A percentile compares a stretch with the other conserved stretches of the same genome.
These are phyloP conservation scores for Alternaria rosae DNA, from an alignment of 2,329 filamentous ascomycete genomes.

Conservation along the genomic window DNA sequence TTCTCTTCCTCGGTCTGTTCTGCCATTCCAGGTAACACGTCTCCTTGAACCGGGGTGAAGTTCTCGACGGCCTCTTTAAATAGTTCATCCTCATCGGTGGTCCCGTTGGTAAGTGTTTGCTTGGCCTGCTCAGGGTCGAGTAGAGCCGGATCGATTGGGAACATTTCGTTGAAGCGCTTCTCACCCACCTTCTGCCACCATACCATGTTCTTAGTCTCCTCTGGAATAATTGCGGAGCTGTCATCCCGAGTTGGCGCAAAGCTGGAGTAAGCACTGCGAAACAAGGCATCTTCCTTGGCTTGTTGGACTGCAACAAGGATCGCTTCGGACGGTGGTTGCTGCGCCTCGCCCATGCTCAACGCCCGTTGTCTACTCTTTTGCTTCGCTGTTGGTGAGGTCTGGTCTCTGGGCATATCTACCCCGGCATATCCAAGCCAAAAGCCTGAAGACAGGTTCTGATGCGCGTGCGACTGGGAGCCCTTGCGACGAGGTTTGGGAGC, in stretches of 20 bases:
- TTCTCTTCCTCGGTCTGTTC: slow-evolving; percentile 61
- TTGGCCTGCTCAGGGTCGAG: slow-evolving; percentile 48
- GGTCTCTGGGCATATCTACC: slow-evolving; percentile 52
- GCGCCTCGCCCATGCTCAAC: slow-evolving; percentile 69
- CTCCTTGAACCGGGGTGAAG: slow-evolving; percentile 42
- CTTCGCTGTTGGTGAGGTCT: slow-evolving; percentile 68
- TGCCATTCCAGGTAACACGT: slow-evolving; percentile 27
- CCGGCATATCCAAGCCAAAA: slow-evolving; percentile 68
- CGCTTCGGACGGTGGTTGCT: slow-evolving; percentile 58
- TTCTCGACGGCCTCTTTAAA: slow-evolving; percentile 51
- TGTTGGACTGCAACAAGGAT: slow-evolving; percentile 56
- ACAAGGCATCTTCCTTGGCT: slow-evolving; percentile 75
- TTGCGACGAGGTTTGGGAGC: slow-evolving; percentile 56
- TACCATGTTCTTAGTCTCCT: slow-evolving; percentile 70
- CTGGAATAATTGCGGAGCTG: slow-evolving; percentile 72
- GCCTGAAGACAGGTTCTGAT: slow-evolving; percentile 70
- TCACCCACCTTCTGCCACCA: slow-evolving; percentile 80
- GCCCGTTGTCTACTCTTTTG: slow-evolving; percentile 75
- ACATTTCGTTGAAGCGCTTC: slow-evolving; percentile 69
- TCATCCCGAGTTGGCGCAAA: slow-evolving; percentile 81
- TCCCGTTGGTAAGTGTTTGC: slow-evolving; percentile 46
- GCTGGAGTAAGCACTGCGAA: slow-evolving; percentile 78
- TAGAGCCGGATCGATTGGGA: slow-evolving; percentile 62
- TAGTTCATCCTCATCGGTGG: slow-evolving; percentile 42
- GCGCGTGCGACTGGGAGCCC: slow-evolving; percentile 66